Base-by-base conservation (phyloP, 2,329 filamentous ascomycete genomes). In the Neoscytalidium dimidiatum region DNA sequence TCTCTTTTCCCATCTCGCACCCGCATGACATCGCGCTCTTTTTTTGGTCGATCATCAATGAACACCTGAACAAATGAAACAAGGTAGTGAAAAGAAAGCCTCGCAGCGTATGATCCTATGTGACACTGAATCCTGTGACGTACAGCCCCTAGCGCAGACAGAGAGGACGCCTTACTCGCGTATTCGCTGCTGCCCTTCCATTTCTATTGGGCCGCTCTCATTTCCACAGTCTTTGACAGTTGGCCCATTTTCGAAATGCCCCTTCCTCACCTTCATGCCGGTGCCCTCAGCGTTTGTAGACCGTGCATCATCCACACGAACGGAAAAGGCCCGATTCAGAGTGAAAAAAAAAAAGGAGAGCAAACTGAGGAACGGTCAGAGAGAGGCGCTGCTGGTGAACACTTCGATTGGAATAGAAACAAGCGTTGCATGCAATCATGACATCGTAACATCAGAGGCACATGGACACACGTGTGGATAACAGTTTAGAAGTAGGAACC, bases 361-460 rank as follows among this genome's bases (percentile, higher is more conserved):
- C n/a, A n/a, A n/a, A n/a, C 28, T 9, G 58, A 62, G 41, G 43
- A n/a, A 21, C 43, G 48, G 43, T 17, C 19, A 9, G 13, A 26
- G 13, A 23, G 17, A 31, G 38, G 53, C 35, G 21, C 35, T 19
- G 17, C n/a, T 19, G 35, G 53, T 58, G 53, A 46, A 46, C 56
- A 60, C 23, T 33, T 33, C 46, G 41, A 33, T 63, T 53, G 26
- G 31, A 62, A 63, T 53, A 9, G 35, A 60, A 60, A 60, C 38
- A 56, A 35, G 35, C 29, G 52, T 48, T 57, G 51, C 52, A 64
- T 64, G 63, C 63, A 60, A 31, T 48, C 52, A 33, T 60, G 46
- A 60, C 41, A 64, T 64, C 63, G 63, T 64, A 64, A 60, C 52
- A 51, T 64, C 52, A 38, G 62, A 58, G 62, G 52, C 62, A 41